These are phyloP conservation scores for Fusarium sp. DNA, from an alignment of 2,329 filamentous ascomycete genomes.

Conservation along the genomic window DNA sequence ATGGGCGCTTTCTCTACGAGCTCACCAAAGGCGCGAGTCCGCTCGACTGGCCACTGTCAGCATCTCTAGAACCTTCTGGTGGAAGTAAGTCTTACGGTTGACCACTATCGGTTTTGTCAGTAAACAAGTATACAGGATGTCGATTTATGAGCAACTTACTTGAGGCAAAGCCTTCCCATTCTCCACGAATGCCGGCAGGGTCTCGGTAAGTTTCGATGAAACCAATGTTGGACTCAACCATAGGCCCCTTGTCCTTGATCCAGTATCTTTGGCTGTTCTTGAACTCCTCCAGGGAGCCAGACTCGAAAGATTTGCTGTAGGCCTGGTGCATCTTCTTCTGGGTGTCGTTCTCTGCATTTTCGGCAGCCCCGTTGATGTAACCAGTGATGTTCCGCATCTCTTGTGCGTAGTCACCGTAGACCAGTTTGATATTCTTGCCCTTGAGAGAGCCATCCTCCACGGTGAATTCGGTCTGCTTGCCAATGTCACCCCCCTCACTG, in stretches of 20 bases:
- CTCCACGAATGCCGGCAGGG: constrained; percentile 80
- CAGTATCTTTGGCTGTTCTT: constrained; percentile 83
- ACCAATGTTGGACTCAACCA: constrained; percentile 81
- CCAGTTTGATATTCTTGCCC: constrained; percentile 74
- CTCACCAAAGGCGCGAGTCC: constrained; percentile 85
- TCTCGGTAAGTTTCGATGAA: constrained; percentile 90
- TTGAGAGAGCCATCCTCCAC: constrained; percentile 67
- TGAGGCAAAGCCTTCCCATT: constrained; percentile 87
- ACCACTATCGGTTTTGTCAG: constrained; percentile 60
- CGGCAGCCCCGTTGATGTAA: constrained; percentile 73
- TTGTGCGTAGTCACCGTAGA: constrained; percentile 77
- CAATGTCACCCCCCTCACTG: constrained; percentile 71
- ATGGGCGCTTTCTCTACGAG: constrained; percentile 82
- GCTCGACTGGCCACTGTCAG: constrained; percentile 64
- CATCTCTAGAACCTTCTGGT: background rate
- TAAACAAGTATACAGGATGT: background rate
- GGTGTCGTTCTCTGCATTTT: constrained; percentile 76
- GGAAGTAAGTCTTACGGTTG: constrained; percentile 62
- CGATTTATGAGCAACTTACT: constrained; percentile 45
- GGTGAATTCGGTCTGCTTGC: constrained; percentile 69
- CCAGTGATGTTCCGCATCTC: constrained; percentile 75
- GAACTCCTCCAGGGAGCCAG: constrained; percentile 78
- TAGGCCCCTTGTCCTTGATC: constrained; percentile 84
- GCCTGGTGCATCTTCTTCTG: constrained; percentile 77
- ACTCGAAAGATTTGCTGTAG: constrained; percentile 78